phyloP scores from a whole-genome alignment of 2,329 filamentous ascomycete genomes.

The Cyphellophora europaea region DNA sequence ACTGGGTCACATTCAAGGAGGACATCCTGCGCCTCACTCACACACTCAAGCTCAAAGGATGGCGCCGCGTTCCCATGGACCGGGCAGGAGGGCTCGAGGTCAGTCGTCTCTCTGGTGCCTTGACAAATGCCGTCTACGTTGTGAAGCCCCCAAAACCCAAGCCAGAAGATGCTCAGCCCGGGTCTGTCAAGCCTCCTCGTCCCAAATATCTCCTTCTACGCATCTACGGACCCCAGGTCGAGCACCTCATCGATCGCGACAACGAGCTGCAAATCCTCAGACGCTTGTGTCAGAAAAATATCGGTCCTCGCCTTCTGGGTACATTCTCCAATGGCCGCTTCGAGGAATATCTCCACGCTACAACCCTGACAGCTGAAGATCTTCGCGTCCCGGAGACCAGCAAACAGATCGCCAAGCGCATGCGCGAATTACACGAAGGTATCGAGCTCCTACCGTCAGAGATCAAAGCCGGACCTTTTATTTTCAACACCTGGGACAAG shows the following conservation, averaged over 20 bases:
- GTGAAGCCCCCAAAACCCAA: slow-evolving; percentile 69
- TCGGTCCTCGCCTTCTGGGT: slow-evolving; percentile 81
- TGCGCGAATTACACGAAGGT: slow-evolving; percentile 91
- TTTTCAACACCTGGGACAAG: slow-evolving; percentile 91
- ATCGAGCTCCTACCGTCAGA: slow-evolving; percentile 77
- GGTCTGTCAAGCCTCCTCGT: slow-evolving; percentile 6
- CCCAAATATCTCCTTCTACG: slow-evolving; percentile 69
- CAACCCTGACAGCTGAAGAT: slow-evolving; percentile 66
- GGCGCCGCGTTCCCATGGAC: slow-evolving; percentile 64
- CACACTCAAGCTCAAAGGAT: slow-evolving; percentile 82
- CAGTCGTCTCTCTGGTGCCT: slow-evolving; percentile 61
- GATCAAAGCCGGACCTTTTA: slow-evolving; percentile 65
- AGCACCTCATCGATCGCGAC: slow-evolving; percentile 90
- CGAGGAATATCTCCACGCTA: slow-evolving; percentile 85
- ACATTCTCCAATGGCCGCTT: slow-evolving; percentile 94
- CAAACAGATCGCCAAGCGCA: slow-evolving; percentile 89
- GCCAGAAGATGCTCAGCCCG: slow-evolving; percentile 21
- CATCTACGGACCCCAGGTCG: slow-evolving; percentile 89
- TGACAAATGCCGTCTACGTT: slow-evolving; percentile 96
- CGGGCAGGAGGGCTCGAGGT: slow-evolving; percentile 33
- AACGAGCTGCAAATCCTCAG: slow-evolving; percentile 79
- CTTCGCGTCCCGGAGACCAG: slow-evolving; percentile 75
- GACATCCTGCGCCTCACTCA: slow-evolving; percentile 86
- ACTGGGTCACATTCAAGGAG: slow-evolving; percentile 80
- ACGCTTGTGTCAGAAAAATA: slow-evolving; percentile 80